phyloP scores from a whole-genome alignment of 768 basidiomycete genomes.

The Termitomyces sp. region DNA sequence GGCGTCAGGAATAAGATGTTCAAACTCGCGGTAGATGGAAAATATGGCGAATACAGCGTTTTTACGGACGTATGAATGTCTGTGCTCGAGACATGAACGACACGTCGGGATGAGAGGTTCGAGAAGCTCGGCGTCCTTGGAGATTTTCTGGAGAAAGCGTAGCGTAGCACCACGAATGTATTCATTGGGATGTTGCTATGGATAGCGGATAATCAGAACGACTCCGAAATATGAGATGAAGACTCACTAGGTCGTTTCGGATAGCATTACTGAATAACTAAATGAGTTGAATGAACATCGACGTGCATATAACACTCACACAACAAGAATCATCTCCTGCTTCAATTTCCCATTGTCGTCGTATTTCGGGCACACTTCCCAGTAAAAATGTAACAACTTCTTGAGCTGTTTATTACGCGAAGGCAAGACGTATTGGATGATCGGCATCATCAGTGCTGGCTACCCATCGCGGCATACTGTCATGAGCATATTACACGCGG shows the following conservation, averaged over 20 bases:
- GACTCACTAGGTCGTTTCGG: constrained; percentile 88
- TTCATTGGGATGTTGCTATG: constrained; percentile 97
- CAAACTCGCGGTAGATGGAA: constrained; percentile 91
- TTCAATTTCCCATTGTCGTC: constrained; percentile 96
- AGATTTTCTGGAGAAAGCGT: constrained; percentile 93
- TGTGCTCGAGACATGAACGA: constrained; percentile 91
- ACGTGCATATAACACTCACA: constrained; percentile 49
- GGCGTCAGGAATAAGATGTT: constrained; percentile 31
- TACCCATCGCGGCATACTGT: constrained; percentile 23
- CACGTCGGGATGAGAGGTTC: constrained; percentile 95
- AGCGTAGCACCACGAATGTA: constrained; percentile 98
- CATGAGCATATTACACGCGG: background rate
- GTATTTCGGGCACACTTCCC: constrained; percentile 97
- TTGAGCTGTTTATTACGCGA: constrained; percentile 94
- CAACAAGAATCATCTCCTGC: constrained; percentile 99
- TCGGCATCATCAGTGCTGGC: constrained; percentile 94
- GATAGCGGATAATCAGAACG: constrained; percentile 1
- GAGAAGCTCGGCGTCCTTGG: constrained; percentile 87
- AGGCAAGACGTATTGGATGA: constrained; percentile 97
- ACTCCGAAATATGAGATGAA: background rate
- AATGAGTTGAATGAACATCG: background rate
- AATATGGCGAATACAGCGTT: constrained; percentile 97
- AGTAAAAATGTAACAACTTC: constrained; percentile 94
- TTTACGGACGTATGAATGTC: constrained; percentile 97
- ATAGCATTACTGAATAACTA: constrained; percentile 74